These are phyloP conservation scores for Sporothrix luriei DNA, from an alignment of 2,329 filamentous ascomycete species.

Conservation along the genomic window DNA sequence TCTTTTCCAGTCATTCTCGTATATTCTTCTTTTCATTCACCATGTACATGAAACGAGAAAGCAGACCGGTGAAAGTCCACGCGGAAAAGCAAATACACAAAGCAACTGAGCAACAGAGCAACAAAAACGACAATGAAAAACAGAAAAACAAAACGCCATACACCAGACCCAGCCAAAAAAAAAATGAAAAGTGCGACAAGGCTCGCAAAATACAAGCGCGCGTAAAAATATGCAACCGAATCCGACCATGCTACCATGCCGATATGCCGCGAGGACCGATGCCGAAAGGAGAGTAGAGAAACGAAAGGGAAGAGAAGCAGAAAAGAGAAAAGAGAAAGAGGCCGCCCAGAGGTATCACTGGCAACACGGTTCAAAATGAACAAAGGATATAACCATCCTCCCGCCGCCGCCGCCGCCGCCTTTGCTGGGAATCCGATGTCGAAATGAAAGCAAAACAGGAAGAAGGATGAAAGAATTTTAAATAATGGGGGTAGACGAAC, in stretches of 20 bases:
- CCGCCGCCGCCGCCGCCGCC: not conserved
- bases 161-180: conserved; percentile 16
- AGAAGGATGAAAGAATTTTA: not conserved
- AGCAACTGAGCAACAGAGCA: no score
- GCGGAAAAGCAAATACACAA: not conserved
- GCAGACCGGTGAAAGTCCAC: not conserved
- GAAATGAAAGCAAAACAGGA: not conserved
- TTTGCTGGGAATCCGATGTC: conserved; percentile 22
- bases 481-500: not conserved
- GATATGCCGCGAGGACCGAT: conserved; percentile 31
- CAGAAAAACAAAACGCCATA: conserved; percentile 25
- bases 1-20: conserved; percentile 17
- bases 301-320: not conserved
- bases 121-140: not conserved
- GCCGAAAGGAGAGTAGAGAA: conserved; percentile 27
- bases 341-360: conserved; percentile 15
- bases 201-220: not conserved
- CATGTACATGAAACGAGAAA: conserved; percentile 10
- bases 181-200: not conserved
- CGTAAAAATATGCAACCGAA: conserved; percentile 31
- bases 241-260: conserved; percentile 34
- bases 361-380: not conserved
- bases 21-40: conserved; percentile 8
- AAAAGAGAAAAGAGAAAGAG: not conserved
- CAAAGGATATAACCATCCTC: conserved; percentile 7